Base-by-base conservation (phyloP, 2,329 filamentous ascomycete species). In the Clarireedia homoeocarpa region DNA sequence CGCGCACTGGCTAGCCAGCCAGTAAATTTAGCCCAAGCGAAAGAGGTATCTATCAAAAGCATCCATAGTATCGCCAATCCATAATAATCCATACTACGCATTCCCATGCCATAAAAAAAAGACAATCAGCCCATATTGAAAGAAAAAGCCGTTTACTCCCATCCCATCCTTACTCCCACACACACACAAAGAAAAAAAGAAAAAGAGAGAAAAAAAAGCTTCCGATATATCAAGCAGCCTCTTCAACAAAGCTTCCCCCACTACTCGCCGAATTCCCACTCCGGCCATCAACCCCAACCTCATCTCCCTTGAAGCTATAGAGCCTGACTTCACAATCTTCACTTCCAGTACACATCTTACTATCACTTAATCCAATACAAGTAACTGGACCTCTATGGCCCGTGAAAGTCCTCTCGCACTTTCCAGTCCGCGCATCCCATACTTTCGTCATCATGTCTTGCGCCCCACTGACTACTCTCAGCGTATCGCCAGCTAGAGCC, bases 401-500 rank as follows among this genome's bases (percentile, higher is more conserved):
- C 2, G 89, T 91, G 67, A 96, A 92, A 3, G 91, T 97, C 49
- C 91, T 80, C 70, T 97, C 91, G 71, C 91, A 96, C 67, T 88
- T 90, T 27, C 94, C 94, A 1, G 88, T 91, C 56, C 91, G 78
- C 15, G 92, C 88, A 72, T 97, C 92, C 94, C 94, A 99, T 34
- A 89, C 84, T 75, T 97, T 97, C 65, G 96, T 88, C 83, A 92
- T 95, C 44, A 89, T 85, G 72, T 99, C 94, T 70, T 97, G 91
- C 10, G 89, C 88, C 0, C 91, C 92, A 17, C 87, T 90, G 14
- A 97, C 90, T 15, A 96, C 83, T 10, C 94, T 84, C 20, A 97
- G 75, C 1, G 88, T 91, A 71, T 97, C 92, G 3, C 89, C 92
- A 0, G 88, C 89, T 2, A 99, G 78, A 5, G 89, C 88, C 94